phyloP scores from a whole-genome alignment of 1,284 basidiomycete species.

The Caloboletus firmus region DNA sequence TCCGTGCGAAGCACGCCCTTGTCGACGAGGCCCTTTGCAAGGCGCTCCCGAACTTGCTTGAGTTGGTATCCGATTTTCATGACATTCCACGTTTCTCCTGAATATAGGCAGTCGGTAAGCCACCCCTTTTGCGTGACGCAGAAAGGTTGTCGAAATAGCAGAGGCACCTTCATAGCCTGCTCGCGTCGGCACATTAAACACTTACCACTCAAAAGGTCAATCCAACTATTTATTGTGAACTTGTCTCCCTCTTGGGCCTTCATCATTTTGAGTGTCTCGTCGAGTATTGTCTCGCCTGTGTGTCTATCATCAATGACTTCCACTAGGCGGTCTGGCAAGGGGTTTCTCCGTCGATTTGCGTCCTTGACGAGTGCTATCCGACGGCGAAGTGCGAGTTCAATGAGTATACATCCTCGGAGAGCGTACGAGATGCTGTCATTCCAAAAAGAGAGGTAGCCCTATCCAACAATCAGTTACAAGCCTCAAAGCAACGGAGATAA shows the following conservation, averaged over 20 bases:
- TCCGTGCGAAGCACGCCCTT: constrained; percentile 97
- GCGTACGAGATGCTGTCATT: constrained; percentile 99
- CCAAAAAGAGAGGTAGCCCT: constrained; percentile 96
- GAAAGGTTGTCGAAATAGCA: not conserved
- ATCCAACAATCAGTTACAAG: constrained; percentile 18
- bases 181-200: not conserved
- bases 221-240: constrained; percentile 90
- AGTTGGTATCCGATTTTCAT: constrained; percentile 98
- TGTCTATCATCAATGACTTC: constrained; percentile 89
- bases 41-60: constrained; percentile 93
- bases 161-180: not conserved
- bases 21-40: constrained; percentile 96
- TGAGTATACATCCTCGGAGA: constrained; percentile 89
- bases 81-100: constrained; percentile 98
- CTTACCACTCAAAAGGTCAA: constrained; percentile 87
- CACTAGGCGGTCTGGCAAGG: constrained; percentile 80
- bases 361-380: constrained; percentile 89
- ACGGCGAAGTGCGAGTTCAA: constrained; percentile 88
- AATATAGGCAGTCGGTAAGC: constrained; percentile 1
- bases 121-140: not conserved
- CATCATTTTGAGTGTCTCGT: constrained; percentile 96
- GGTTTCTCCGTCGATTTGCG: constrained; percentile 72
- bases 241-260: constrained; percentile 70
- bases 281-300: constrained; percentile 93
- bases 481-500: constrained; percentile 26